Evolutionary conservation across 805 yeast species (phyloP), one percentile per base, ranked within the genome.

Genomic region (Myxozyma neotropica): DNA sequence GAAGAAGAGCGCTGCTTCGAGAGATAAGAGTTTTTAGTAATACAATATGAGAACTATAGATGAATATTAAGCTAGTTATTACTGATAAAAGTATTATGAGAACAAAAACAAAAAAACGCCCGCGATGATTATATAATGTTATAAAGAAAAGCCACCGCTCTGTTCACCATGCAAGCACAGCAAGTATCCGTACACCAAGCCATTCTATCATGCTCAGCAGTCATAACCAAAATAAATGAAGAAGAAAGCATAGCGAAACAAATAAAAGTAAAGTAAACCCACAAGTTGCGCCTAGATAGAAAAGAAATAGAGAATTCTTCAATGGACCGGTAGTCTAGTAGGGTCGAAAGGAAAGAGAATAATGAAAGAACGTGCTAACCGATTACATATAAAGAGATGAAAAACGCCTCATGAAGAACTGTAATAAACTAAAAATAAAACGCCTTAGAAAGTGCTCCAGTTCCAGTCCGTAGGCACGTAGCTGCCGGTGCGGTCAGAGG

Each of bases 381-480:
- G n/a, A n/a, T n/a, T n/a, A n/a, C n/a, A n/a, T n/a, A n/a, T n/a
- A 38, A 13, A 38, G 21, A 17, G 13, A 38, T 17, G 42, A 29
- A 29, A 29, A 29, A 29, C 33, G 33, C 33, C 33, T 29, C 33
- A 10, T 10, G 10, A 29, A 29, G 33, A 8, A 38, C 17, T 8
- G 5, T n/a, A 7, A 38, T n/a, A 38, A 38, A 38, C 13, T 17
- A 45, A 7, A 23, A 55, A 43, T 8, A 13, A 40, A 17, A 46
- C 19, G n/a, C 8, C 24, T 52, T 55, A 68, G 42, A 68, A 68
- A 19, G 70, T 68, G 43, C 66, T 58, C 70, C 70, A 68, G 54
- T 58, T 59, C 70, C 70, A 68, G 49, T 68, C 70, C 6, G 69
- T 68, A 12, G 70, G 70, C 24, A 68, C 70, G 17, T 64, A 64